Conservation (phyloP, 2,329 filamentous ascomycete species). For the Didymella glomerata region DNA sequence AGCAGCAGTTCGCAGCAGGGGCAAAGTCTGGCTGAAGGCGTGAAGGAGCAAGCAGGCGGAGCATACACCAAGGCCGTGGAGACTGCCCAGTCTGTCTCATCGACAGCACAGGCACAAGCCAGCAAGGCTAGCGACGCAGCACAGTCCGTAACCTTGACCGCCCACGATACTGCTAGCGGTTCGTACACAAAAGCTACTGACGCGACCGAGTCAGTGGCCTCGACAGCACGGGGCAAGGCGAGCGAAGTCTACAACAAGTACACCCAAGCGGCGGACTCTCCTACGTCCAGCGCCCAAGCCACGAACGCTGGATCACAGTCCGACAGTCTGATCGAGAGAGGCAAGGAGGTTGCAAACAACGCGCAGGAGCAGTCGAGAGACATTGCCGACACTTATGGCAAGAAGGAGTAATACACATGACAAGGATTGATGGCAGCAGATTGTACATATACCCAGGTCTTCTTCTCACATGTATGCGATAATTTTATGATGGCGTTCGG, state of each 20-base stretch:
- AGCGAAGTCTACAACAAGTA: conserved; percentile 23
- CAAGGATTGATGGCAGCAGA: conserved; percentile 14
- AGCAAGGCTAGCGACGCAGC: conserved; percentile 21
- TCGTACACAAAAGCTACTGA: conserved; percentile 29
- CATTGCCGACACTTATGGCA: conserved; percentile 14
- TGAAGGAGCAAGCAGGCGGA: conserved; percentile 29
- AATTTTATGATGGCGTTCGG: conserved; percentile 8
- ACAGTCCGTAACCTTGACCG: conserved; percentile 18
- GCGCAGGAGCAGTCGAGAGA: conserved; percentile 31
- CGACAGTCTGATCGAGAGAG: conserved; percentile 33
- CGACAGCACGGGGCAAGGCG: conserved; percentile 27
- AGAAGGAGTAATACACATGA: conserved; percentile 8
- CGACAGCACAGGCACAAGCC: conserved; percentile 30
- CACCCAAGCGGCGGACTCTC: conserved; percentile 19
- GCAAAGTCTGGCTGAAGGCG: conserved; percentile 21
- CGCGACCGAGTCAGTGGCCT: conserved; percentile 29
- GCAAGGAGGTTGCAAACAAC: conserved; percentile 28
- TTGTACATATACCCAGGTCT: conserved; percentile 33
- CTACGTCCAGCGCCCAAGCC: conserved; percentile 12
- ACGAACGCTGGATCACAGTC: conserved; percentile 17
- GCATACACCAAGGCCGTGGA: conserved; percentile 25
- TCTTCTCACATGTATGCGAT: conserved; percentile 12
- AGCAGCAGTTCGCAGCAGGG: conserved; percentile 38
- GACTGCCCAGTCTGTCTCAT: conserved; percentile 26
- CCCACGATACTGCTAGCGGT: conserved; percentile 31